These are phyloP conservation scores for Alternaria sp. DNA, from an alignment of 2,329 filamentous ascomycete species.

Conservation along the genomic window DNA sequence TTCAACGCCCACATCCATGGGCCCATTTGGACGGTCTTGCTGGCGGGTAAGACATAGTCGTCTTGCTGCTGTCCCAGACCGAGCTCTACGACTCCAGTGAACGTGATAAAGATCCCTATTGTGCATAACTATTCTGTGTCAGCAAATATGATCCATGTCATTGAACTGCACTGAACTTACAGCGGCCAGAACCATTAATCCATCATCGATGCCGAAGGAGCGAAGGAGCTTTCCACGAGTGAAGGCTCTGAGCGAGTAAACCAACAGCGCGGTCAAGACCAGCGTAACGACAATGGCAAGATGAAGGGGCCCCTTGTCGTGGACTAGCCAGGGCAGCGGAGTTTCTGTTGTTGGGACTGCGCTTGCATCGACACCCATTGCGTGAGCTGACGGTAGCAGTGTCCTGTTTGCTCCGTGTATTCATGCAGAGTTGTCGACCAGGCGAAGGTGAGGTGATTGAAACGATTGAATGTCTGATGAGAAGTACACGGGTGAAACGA, in stretches of 20 bases:
- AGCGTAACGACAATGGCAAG: conserved; percentile 52
- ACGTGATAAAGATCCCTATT: conserved; percentile 10
- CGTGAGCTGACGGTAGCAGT: conserved; percentile 14
- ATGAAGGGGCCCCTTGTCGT: conserved; percentile 43
- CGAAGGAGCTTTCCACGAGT: conserved; percentile 56
- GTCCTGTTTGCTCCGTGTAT: conserved; percentile 13
- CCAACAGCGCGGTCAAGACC: conserved; percentile 50
- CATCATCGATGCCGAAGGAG: conserved; percentile 59
- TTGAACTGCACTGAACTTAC: conserved; percentile 27
- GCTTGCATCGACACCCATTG: conserved; percentile 31
- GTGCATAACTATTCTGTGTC: conserved; percentile 1
- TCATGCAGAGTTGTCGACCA: conserved; percentile 3
- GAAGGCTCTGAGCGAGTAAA: conserved; percentile 52
- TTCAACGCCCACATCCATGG: conserved; percentile 12
- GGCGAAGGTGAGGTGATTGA: neutral
- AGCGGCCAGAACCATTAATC: conserved; percentile 50
- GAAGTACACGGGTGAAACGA: conserved; percentile 6
- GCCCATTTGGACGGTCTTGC: conserved; percentile 1
- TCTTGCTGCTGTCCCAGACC: conserved; percentile 54
- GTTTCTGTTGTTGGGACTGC: conserved; percentile 8
- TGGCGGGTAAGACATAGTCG: neutral
- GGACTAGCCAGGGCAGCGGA: conserved; percentile 23
- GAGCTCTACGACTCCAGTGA: conserved; percentile 12
- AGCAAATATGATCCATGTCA: neutral
- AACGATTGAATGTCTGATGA: conserved; percentile 1